Percentiles rank a stretch among this genome's conserved stretches.
Conservation (phyloP, 768 basidiomycete species). For the Pleurotus tuber-regium region DNA sequence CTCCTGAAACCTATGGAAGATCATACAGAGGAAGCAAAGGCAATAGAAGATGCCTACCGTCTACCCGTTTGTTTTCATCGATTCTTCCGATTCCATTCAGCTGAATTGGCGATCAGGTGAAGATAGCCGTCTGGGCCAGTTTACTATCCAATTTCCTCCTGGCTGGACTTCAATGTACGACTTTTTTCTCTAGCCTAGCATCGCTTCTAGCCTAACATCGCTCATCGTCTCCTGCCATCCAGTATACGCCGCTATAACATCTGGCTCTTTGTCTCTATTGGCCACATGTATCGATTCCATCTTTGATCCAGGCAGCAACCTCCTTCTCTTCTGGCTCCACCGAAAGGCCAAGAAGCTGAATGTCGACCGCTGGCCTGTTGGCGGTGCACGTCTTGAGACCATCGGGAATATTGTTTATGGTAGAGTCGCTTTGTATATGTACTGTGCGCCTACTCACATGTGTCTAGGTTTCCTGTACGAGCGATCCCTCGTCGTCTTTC, state of each 20-base stretch:
- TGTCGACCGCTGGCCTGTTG: constrained; percentile 84
- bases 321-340: constrained; percentile 76
- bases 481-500: background rate
- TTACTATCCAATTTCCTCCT: constrained; percentile 72
- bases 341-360: constrained; percentile 69
- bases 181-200: background rate
- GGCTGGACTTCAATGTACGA: constrained; percentile 66
- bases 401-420: constrained; percentile 89
- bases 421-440: constrained; percentile 22
- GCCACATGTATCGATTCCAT: constrained; percentile 88
- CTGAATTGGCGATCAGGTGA: constrained; percentile 54
- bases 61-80: constrained; percentile 48
- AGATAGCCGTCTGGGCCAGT: constrained; percentile 83
- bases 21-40: constrained; percentile 77
- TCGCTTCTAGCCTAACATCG: background rate
- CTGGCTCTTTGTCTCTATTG: constrained; percentile 77
- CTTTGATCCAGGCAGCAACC: constrained; percentile 79
- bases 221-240: constrained; percentile 8
- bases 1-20: constrained; percentile 88
- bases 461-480: constrained; percentile 44
- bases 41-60: constrained; percentile 62
- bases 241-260: constrained; percentile 92
- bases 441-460: background rate
- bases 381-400: constrained; percentile 82
- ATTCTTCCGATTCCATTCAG: background rate